A percentile compares a stretch with the other conserved stretches of the same genome.
These are phyloP conservation scores for Geosmithia flava DNA, from an alignment of 2,329 filamentous ascomycete genomes.

Conservation along the genomic window DNA sequence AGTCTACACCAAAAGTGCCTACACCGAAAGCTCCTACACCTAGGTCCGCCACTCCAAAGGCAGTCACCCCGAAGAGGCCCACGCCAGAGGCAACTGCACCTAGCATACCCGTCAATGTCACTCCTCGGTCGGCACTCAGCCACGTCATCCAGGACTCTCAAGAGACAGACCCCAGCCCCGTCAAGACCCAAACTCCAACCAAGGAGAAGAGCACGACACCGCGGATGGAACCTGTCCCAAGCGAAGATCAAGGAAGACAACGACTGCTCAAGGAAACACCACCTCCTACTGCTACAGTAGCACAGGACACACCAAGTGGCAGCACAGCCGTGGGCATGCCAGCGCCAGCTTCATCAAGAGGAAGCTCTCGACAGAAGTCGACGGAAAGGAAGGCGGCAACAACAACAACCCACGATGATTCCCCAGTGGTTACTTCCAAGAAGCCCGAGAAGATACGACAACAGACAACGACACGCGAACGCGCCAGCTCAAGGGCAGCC, in stretches of 20 bases:
- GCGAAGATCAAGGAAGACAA: neutral
- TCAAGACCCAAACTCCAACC: neutral
- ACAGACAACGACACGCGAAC: neutral
- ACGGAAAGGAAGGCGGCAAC: neutral
- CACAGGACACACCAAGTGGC: neutral
- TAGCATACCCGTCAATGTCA: neutral
- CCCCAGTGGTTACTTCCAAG: neutral
- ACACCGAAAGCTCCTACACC: neutral
- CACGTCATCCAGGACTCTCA: neutral
- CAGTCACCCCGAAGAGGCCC: neutral
- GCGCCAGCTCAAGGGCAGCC: too few species aligned
- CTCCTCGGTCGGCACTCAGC: too few species aligned
- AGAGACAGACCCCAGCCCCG: neutral
- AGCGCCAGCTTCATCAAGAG: neutral
- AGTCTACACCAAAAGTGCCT: neutral
- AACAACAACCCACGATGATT: neutral
- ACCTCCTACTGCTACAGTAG: neutral
- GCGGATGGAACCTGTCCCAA: neutral
- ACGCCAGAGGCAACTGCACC: neutral
- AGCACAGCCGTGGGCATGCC: neutral
- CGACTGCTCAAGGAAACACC: neutral
- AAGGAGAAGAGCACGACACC: neutral
- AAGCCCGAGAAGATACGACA: neutral
- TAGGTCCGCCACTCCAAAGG: neutral
- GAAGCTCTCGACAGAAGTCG: neutral